Evolutionary conservation across 2,329 filamentous ascomycete genomes (phyloP).

Genomic region (Sporothrix pseudoabietina): DNA sequence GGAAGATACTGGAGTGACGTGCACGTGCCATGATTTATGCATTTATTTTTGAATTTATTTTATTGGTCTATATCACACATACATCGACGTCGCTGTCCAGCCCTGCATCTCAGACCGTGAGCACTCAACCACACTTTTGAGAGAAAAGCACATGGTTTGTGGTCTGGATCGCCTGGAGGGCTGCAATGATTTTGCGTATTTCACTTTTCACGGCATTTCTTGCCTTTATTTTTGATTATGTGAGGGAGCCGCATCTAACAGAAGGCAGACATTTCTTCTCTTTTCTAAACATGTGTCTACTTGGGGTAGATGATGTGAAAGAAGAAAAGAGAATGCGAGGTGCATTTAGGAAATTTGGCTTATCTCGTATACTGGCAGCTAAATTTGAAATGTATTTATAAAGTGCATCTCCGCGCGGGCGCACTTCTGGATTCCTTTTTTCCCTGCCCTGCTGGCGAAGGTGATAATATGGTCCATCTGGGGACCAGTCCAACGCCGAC

Average conservation of each 20-base stretch:
- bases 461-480: neutral
- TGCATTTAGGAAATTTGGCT: neutral
- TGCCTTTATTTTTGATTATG: neutral
- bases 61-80: neutral
- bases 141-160: neutral
- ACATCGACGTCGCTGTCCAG: neutral
- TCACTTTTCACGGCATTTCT: too few relatives aligned
- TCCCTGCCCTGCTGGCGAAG: neutral
- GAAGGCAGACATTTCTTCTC: neutral
- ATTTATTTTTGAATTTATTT: slow-evolving; percentile 11
- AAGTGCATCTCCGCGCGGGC: neutral
- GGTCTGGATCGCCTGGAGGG: neutral
- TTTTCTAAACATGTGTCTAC: neutral
- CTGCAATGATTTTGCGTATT: neutral
- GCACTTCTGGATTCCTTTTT: neutral
- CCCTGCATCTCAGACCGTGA: neutral
- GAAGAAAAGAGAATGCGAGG: neutral
- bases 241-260: neutral
- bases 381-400: neutral
- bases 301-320: neutral
- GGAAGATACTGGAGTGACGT: neutral
- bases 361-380: neutral
- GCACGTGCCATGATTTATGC: neutral
- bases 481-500: neutral
- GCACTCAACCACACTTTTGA: neutral